Evolutionary conservation across 495 filamentous ascomycete species (phyloP).

Genomic region (Penicillium alfredii): DNA sequence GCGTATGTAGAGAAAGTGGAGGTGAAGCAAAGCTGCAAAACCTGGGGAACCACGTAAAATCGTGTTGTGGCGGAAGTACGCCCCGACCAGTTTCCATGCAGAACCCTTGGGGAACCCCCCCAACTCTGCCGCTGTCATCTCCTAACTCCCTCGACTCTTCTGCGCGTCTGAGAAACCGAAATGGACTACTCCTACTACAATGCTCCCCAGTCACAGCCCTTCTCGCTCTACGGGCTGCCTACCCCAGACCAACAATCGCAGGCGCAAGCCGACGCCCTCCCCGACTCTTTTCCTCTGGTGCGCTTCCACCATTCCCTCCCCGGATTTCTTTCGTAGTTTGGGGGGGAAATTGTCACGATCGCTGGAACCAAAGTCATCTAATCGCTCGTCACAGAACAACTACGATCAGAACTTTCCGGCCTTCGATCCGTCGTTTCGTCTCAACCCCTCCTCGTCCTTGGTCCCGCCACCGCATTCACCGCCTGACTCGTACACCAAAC

Average conservation of each 20-base stretch:
- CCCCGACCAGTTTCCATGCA: too few species aligned
- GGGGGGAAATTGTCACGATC: background rate
- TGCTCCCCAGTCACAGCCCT: slow-evolving; percentile 28
- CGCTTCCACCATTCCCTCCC: background rate
- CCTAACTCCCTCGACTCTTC: slow-evolving; percentile 3
- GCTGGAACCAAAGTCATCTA: background rate
- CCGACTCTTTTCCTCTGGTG: slow-evolving; percentile 28
- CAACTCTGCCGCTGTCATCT: background rate
- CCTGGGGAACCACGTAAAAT: too few species aligned
- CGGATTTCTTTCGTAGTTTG: too few species aligned
- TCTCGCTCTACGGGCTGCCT: slow-evolving; percentile 33
- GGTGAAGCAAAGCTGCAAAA: too few species aligned
- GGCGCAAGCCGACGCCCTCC: slow-evolving; percentile 18
- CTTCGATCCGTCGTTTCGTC: slow-evolving; percentile 34
- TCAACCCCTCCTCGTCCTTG: slow-evolving; percentile 29
- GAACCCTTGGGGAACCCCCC: too few species aligned
- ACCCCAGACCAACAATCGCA: slow-evolving; percentile 31
- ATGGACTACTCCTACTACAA: slow-evolving; percentile 43
- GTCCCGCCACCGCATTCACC: slow-evolving; percentile 40
- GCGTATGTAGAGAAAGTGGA: too few species aligned
- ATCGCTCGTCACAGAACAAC: slow-evolving; percentile 7
- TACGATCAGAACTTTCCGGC: slow-evolving; percentile 32
- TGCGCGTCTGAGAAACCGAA: too few species aligned
- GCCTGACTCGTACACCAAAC: slow-evolving; percentile 38
- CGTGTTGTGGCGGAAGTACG: too few species aligned